A percentile compares a stretch with the other conserved stretches of the same genome.
phyloP scores from a whole-genome alignment of 805 yeast species.

The Candida mattraensis region DNA sequence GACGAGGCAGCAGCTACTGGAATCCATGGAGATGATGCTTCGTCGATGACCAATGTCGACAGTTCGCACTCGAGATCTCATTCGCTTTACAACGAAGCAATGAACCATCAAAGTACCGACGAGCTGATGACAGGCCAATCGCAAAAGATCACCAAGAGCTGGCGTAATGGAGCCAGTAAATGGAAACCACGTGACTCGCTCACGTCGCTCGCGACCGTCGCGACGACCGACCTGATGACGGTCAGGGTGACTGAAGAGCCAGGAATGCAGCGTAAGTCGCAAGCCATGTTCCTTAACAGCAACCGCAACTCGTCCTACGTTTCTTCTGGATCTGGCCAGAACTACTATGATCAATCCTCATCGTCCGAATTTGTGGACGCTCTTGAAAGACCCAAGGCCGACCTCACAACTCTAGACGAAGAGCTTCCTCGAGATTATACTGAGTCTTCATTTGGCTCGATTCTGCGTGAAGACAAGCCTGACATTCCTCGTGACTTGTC shows the following conservation, averaged over 20 bases:
- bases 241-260: conserved; percentile 72
- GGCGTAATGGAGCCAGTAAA: conserved; percentile 50
- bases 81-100: conserved; percentile 39
- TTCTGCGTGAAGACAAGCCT: conserved; percentile 2
- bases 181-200: conserved; percentile 62
- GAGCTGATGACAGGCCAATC: conserved; percentile 30
- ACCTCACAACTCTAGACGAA: conserved; percentile 14
- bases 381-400: conserved; percentile 7
- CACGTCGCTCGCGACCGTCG: conserved; percentile 76
- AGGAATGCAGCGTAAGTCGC: conserved; percentile 38
- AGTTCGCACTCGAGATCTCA: conserved; percentile 32
- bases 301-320: conserved; percentile 31
- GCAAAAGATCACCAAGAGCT: conserved; percentile 50
- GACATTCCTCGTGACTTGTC: conserved; percentile 12
- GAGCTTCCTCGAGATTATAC: conserved; percentile 14
- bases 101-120: conserved; percentile 41
- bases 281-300: conserved; percentile 34
- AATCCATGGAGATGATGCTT: conserved; percentile 36
- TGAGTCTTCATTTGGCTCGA: conserved; percentile 7
- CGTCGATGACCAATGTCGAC: conserved; percentile 56
- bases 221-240: conserved; percentile 79
- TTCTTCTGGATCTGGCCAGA: conserved; percentile 17
- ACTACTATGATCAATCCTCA: conserved; percentile 14
- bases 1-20: conserved; percentile 40
- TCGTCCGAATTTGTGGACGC: conserved; percentile 18